Conservation (phyloP, 768 basidiomycete species). For the Lactarius indigo region DNA sequence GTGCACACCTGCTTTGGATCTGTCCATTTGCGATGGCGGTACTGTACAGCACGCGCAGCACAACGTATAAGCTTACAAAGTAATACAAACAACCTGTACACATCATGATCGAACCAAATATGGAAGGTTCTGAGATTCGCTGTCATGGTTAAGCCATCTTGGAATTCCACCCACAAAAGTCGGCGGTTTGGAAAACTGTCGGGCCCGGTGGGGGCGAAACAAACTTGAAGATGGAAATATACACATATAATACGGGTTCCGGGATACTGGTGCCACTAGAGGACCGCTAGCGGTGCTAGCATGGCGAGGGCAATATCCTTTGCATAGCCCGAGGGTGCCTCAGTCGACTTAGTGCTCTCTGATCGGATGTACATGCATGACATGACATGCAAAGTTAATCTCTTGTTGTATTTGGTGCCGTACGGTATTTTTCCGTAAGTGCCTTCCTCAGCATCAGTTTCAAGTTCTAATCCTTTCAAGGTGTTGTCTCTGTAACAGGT, state of each 20-base stretch:
- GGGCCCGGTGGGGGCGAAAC: not conserved
- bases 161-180: not conserved
- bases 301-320: not conserved
- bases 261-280: not conserved
- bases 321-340: not conserved
- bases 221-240: not conserved
- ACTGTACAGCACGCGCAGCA: not conserved
- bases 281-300: not conserved
- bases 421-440: slow-evolving; percentile 1
- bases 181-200: slow-evolving; percentile 1
- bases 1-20: not conserved
- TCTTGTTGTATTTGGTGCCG: not conserved
- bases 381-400: not conserved
- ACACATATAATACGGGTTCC: not conserved
- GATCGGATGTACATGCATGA: not conserved
- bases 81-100: not conserved
- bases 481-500: not conserved
- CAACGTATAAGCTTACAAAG: not conserved
- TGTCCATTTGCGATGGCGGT: not conserved
- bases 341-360: not conserved
- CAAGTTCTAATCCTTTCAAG: slow-evolving; percentile 11
- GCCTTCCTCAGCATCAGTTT: slow-evolving; percentile 3
- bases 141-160: not conserved
- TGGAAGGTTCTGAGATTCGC: not conserved
- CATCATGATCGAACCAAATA: not conserved